Conservation (phyloP, 495 filamentous ascomycete genomes). For the Aspergillus sparsus region DNA sequence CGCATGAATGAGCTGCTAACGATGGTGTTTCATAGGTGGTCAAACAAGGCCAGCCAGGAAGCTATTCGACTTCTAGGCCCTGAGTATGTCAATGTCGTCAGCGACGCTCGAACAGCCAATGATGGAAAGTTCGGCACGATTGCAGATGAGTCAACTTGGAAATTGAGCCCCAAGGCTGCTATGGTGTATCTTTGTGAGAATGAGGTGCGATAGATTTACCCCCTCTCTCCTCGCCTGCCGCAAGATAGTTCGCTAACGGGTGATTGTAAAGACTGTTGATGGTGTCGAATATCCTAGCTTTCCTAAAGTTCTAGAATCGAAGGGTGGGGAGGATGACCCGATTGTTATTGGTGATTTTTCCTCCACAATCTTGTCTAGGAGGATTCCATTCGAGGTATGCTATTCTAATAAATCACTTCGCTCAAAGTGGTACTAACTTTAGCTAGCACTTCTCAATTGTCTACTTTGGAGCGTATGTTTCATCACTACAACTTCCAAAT, state of each 20-base stretch:
- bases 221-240: background rate
- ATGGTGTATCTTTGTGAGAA: slow-evolving; percentile 93
- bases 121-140: slow-evolving; percentile 89
- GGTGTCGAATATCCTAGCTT: slow-evolving; percentile 90
- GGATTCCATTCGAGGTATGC: slow-evolving; percentile 59
- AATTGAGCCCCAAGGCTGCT: slow-evolving; percentile 67
- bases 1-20: slow-evolving; percentile 6
- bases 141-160: slow-evolving; percentile 74
- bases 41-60: slow-evolving; percentile 87
- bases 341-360: slow-evolving; percentile 85
- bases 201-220: slow-evolving; percentile 56
- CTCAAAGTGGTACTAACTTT: slow-evolving; percentile 7
- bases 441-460: slow-evolving; percentile 58
- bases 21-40: slow-evolving; percentile 57
- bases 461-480: slow-evolving; percentile 38
- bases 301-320: slow-evolving; percentile 60
- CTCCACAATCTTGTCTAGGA: slow-evolving; percentile 64
- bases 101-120: slow-evolving; percentile 68
- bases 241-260: background rate
- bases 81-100: slow-evolving; percentile 75
- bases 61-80: slow-evolving; percentile 72
- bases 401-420: background rate
- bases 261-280: slow-evolving; percentile 51
- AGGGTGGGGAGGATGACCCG: slow-evolving; percentile 54
- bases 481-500: background rate